Conservation (phyloP, 805 yeast species). For the Naumovozyma dairenensis region DNA sequence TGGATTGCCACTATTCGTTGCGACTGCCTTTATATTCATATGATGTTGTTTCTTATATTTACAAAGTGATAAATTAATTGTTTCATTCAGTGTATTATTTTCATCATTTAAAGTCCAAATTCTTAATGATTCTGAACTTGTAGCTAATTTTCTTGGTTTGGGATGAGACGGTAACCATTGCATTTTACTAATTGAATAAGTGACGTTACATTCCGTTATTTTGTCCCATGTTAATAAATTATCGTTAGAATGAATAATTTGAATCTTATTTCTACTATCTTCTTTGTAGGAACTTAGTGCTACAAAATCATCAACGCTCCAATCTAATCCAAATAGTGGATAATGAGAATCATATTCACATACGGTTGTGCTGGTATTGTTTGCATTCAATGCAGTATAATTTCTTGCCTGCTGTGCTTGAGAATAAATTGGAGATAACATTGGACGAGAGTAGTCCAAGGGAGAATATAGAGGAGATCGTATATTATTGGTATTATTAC, state of each 20-base stretch:
- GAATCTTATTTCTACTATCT: constrained; percentile 59
- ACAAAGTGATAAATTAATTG: constrained; percentile 33
- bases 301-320: constrained; percentile 27
- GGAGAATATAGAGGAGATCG: constrained; percentile 27
- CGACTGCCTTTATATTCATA: constrained; percentile 25
- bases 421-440: constrained; percentile 8
- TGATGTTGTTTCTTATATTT: constrained; percentile 34
- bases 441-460: constrained; percentile 15
- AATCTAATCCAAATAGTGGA: constrained; percentile 27
- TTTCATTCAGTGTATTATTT: constrained; percentile 29
- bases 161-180: constrained; percentile 27
- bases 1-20: background rate
- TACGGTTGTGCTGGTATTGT: constrained; percentile 5
- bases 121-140: constrained; percentile 29
- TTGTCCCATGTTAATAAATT: constrained; percentile 77
- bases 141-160: constrained; percentile 25
- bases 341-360: constrained; percentile 24
- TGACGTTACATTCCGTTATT: constrained; percentile 21
- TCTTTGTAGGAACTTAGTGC: constrained; percentile 55
- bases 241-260: constrained; percentile 38
- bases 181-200: constrained; percentile 26
- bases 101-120: constrained; percentile 25
- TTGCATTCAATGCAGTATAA: constrained; percentile 3
- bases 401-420: constrained; percentile 14
- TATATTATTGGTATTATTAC: constrained; percentile 5